Evolutionary conservation across 163 green algal species (phyloP).

Genomic region (Picocystis sp.): DNA sequence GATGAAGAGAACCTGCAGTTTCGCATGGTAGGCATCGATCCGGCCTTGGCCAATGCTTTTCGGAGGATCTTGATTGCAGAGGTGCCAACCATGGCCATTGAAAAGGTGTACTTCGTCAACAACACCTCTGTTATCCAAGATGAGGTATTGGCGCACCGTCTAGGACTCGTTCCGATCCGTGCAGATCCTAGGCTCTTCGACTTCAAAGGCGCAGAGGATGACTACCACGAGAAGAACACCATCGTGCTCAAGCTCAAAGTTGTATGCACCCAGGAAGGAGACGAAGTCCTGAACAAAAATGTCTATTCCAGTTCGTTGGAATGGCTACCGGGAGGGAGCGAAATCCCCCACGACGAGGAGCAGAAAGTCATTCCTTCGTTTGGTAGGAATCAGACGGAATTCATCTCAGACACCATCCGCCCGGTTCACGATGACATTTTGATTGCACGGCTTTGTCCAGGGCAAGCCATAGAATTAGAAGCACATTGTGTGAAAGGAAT

Average conservation of each 20-base stretch:
- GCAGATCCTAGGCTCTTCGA: slow-evolving; percentile 57
- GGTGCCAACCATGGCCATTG: slow-evolving; percentile 82
- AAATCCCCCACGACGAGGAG: slow-evolving; percentile 44
- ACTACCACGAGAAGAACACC: slow-evolving; percentile 70
- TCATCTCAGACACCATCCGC: slow-evolving; percentile 15
- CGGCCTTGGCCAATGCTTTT: slow-evolving; percentile 79
- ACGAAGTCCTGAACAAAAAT: slow-evolving; percentile 27
- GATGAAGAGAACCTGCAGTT: slow-evolving; percentile 59
- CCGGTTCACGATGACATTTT: slow-evolving; percentile 77
- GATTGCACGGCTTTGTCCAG: slow-evolving; percentile 73
- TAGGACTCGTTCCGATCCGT: slow-evolving; percentile 80
- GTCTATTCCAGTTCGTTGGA: slow-evolving; percentile 42
- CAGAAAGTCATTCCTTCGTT: slow-evolving; percentile 41
- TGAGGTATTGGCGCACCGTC: slow-evolving; percentile 80
- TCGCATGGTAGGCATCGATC: slow-evolving; percentile 68
- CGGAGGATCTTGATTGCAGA: slow-evolving; percentile 77
- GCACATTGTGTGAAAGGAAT: slow-evolving; percentile 74
- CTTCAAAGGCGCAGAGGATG: slow-evolving; percentile 20
- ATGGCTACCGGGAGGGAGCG: slow-evolving; percentile 73
- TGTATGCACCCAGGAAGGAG: slow-evolving; percentile 30
- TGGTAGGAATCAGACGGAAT: slow-evolving; percentile 30
- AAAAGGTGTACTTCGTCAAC: slow-evolving; percentile 93
- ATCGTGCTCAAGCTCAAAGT: slow-evolving; percentile 82
- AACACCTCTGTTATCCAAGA: slow-evolving; percentile 96
- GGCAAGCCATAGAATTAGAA: slow-evolving; percentile 74